Base-by-base conservation (phyloP, 371 early-diverging fungal species). In the Mucor indicus region DNA sequence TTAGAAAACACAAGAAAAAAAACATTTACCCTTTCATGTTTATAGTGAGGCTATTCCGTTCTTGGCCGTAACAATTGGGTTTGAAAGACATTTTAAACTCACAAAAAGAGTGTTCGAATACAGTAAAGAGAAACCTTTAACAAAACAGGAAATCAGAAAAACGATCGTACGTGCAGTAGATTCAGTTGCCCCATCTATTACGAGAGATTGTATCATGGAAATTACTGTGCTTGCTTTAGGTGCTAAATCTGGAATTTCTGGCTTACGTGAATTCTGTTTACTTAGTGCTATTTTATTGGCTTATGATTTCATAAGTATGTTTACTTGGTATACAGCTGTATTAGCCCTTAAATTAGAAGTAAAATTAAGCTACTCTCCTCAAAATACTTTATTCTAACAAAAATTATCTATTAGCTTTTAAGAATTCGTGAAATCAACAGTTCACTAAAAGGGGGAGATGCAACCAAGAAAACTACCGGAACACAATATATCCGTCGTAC, bases 41-140 rank as follows among this genome's bases (percentile, higher is more conserved):
- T 49, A 35, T 48, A 79, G 87, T 46, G 93, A 95, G 63, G 91
- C 92, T 15, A 83, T 93, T 57, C 96, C 96, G 2, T 94, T 95
- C 73, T 80, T 96, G 40, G 85, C 91, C 32, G 87, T 92, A 44
- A 91, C 92, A n/a, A 84, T 95, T 32, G 95, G 95, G 0, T 95
- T 94, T 53, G 95, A 96, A 55, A 87, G 92, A 59, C 89, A 90
- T 33, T 85, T 84, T 64, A 77, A 78, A 16, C 77, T 96, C 52
- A 87, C 92, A 49, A 85, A 87, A 49, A 81, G 92, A 24, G 90
- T 94, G 0, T 75, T 91, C 38, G 75, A 84, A 24, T 50, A 33
- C 7, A 67, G 62, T 29, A 56, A 64, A 43, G 48, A 67, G 46
- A 55, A 51, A 0, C 49, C 61, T 47, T 35, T 72, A 50, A 44